Evolutionary conservation across 805 yeast species (phyloP).

Genomic region (Cyberlindnera mycetangii): DNA sequence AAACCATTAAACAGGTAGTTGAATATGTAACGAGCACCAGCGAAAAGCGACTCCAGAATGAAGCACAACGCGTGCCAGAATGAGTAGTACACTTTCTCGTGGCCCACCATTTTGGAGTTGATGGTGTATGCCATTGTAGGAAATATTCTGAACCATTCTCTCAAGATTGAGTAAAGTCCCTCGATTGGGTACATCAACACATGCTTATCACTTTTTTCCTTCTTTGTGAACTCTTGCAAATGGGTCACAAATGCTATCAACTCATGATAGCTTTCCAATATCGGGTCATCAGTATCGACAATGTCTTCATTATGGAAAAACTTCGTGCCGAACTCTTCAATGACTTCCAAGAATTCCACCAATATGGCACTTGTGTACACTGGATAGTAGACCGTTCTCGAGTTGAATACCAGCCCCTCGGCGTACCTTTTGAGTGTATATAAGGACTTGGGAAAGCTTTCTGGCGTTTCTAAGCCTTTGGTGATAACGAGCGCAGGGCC

Average conservation of each 20-base stretch:
- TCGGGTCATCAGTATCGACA: conserved; percentile 8
- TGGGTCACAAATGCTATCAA: conserved; percentile 10
- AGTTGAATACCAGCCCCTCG: conserved; percentile 21
- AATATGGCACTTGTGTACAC: conserved; percentile 18
- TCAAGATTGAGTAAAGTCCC: conserved; percentile 11
- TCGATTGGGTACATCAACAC: conserved; percentile 22
- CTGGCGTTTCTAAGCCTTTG: conserved; percentile 17
- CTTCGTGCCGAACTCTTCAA: conserved; percentile 19
- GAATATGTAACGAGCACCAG: conserved; percentile 22
- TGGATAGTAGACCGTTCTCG: conserved; percentile 22
- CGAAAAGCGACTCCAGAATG: conserved; percentile 18
- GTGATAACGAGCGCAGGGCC: conserved; percentile 22
- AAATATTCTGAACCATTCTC: conserved; percentile 15
- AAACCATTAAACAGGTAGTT: conserved; percentile 23
- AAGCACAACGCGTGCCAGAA: conserved; percentile 18
- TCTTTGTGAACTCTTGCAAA: conserved; percentile 10
- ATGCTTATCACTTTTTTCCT: conserved; percentile 11
- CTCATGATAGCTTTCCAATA: conserved; percentile 7
- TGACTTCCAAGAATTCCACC: conserved; percentile 18
- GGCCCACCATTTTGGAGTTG: conserved; percentile 7
- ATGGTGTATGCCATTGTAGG: conserved; percentile 22
- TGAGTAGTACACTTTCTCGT: conserved; percentile 18
- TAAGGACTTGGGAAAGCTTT: conserved; percentile 15
- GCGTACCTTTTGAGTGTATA: conserved; percentile 14
- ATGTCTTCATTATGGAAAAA: conserved; percentile 9